Percentiles rank a stretch among this genome's conserved stretches.
phyloP scores from a whole-genome alignment of 2,329 filamentous ascomycete species.

The Tolypocladium cylindrosporum region DNA sequence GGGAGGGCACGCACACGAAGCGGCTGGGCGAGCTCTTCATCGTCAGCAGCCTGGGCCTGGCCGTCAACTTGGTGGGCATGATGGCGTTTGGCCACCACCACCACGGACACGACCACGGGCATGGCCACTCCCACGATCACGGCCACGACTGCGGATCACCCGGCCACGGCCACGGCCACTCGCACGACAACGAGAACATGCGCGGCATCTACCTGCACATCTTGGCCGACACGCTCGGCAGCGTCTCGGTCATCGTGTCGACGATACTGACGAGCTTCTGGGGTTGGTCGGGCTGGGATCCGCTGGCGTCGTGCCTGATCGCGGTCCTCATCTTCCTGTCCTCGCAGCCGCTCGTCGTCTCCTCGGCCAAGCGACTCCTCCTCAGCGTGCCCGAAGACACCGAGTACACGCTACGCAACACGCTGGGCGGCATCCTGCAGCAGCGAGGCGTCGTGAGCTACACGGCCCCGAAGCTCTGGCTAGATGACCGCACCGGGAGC shows the following conservation, averaged over 20 bases:
- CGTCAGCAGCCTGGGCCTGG: slow-evolving; percentile 75
- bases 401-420: slow-evolving; percentile 82
- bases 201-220: slow-evolving; percentile 93
- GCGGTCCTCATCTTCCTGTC: slow-evolving; percentile 89
- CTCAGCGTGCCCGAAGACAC: slow-evolving; percentile 75
- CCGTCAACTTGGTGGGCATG: slow-evolving; percentile 89
- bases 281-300: slow-evolving; percentile 91
- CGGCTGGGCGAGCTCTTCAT: slow-evolving; percentile 78
- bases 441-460: slow-evolving; percentile 81
- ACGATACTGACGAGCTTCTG: slow-evolving; percentile 80
- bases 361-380: slow-evolving; percentile 72
- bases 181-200: slow-evolving; percentile 90
- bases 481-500: slow-evolving; percentile 55
- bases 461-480: slow-evolving; percentile 83
- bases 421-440: slow-evolving; percentile 70
- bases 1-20: slow-evolving; percentile 75
- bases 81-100: slow-evolving; percentile 66
- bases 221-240: slow-evolving; percentile 87
- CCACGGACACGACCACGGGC: slow-evolving; percentile 27
- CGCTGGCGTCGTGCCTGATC: slow-evolving; percentile 86
- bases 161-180: slow-evolving; percentile 39
- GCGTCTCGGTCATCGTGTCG: slow-evolving; percentile 86
- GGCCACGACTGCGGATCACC: slow-evolving; percentile 28
- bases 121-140: slow-evolving; percentile 41
- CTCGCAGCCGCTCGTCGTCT: slow-evolving; percentile 76